Evolutionary conservation across 768 basidiomycete genomes (phyloP).

Genomic region (Kondoa malvinella): DNA sequence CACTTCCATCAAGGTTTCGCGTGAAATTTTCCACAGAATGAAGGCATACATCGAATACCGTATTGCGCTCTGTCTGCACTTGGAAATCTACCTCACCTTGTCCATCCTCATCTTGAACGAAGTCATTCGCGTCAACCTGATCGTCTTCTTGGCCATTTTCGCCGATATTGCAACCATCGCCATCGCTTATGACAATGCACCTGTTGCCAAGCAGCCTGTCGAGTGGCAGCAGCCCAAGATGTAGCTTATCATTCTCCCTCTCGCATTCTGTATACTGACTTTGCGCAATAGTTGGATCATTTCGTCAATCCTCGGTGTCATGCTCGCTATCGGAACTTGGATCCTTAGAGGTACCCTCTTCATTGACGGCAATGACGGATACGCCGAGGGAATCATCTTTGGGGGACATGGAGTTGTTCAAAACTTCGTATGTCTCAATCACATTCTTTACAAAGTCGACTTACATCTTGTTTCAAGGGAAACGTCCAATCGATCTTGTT

Average conservation of each 20-base stretch:
- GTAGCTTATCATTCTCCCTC: conserved; percentile 34
- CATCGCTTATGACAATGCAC: conserved; percentile 37
- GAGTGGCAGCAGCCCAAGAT: conserved; percentile 42
- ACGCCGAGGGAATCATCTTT: conserved; percentile 34
- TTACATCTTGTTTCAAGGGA: background rate
- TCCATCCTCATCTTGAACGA: conserved; percentile 39
- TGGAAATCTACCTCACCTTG: conserved; percentile 38
- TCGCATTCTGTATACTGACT: background rate
- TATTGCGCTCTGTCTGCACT: conserved; percentile 40
- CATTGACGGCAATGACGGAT: conserved; percentile 15
- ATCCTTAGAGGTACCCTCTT: conserved; percentile 37
- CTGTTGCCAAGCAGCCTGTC: conserved; percentile 32
- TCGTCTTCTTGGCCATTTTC: conserved; percentile 38
- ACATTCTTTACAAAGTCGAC: background rate
- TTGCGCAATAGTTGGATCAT: background rate
- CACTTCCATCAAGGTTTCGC: conserved; percentile 38
- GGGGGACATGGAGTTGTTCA: conserved; percentile 25
- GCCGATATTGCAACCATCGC: conserved; percentile 40
- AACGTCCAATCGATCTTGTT: conserved; percentile 39
- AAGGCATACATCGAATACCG: conserved; percentile 36
- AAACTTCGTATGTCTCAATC: conserved; percentile 32
- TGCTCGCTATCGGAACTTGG: conserved; percentile 38
- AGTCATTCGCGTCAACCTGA: conserved; percentile 38
- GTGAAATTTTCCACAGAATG: conserved; percentile 42
- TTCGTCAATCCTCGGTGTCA: conserved; percentile 23